Conservation (phyloP, 768 basidiomycete species). For the Tylopilus sp. region DNA sequence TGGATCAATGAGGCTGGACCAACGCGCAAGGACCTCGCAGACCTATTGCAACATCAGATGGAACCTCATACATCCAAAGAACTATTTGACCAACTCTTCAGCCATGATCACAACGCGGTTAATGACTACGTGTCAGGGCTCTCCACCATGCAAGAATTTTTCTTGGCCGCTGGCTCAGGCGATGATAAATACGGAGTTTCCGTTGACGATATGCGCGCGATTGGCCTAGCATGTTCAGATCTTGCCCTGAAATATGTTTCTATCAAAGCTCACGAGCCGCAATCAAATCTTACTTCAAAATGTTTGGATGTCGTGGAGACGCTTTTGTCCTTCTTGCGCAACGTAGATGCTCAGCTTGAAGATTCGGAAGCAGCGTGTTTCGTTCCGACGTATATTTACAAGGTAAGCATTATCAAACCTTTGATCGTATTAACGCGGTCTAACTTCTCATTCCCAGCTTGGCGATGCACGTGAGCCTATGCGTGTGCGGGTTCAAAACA, state of each 20-base stretch:
- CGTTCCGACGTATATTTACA: constrained; percentile 84
- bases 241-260: constrained; percentile 92
- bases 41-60: constrained; percentile 88
- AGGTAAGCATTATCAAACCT: constrained; percentile 46
- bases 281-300: constrained; percentile 83
- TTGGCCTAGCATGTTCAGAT: constrained; percentile 86
- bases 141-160: constrained; percentile 71
- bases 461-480: constrained; percentile 89
- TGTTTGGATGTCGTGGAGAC: constrained; percentile 86
- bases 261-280: constrained; percentile 84
- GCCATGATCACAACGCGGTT: constrained; percentile 92
- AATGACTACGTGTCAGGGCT: constrained; percentile 88
- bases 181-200: constrained; percentile 49
- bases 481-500: constrained; percentile 73
- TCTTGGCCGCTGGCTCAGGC: constrained; percentile 51
- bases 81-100: constrained; percentile 76
- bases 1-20: constrained; percentile 89
- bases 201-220: constrained; percentile 49
- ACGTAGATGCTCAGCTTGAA: constrained; percentile 69
- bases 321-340: constrained; percentile 71
- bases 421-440: not conserved
- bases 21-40: constrained; percentile 82
- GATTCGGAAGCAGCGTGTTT: constrained; percentile 88
- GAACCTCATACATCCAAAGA: constrained; percentile 78
- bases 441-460: constrained; percentile 49